Evolutionary conservation across 495 filamentous ascomycete species (phyloP).

Genomic region (Aspergillus saccharolyticus): DNA sequence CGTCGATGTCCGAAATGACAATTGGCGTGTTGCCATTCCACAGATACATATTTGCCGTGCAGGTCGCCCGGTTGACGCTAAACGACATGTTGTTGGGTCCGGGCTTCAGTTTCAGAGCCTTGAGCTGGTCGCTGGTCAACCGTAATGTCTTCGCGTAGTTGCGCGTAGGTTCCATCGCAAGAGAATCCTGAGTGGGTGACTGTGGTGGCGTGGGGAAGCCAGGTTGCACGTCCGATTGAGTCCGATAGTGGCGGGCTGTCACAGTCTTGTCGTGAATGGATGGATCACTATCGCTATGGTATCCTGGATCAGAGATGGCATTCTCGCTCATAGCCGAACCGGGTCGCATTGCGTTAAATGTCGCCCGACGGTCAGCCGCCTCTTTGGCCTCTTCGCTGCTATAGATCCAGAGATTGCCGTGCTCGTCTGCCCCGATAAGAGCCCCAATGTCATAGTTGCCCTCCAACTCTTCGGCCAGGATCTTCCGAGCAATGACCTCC

Average conservation of each 20-base stretch:
- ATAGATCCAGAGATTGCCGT: constrained; percentile 98
- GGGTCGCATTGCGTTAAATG: constrained; percentile 48
- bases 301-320: constrained; percentile 86
- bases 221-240: constrained; percentile 66
- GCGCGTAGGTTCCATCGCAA: constrained; percentile 59
- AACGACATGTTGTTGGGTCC: constrained; percentile 92
- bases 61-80: constrained; percentile 90
- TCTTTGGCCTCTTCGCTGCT: constrained; percentile 95
- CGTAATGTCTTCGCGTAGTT: constrained; percentile 97
- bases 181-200: constrained; percentile 57
- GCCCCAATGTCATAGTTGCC: constrained; percentile 95
- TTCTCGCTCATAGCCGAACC: constrained; percentile 62
- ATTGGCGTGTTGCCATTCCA: constrained; percentile 88
- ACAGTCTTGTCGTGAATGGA: constrained; percentile 33
- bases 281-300: constrained; percentile 75
- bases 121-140: constrained; percentile 94
- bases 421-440: constrained; percentile 88
- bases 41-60: constrained; percentile 84
- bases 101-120: constrained; percentile 73
- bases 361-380: constrained; percentile 51
- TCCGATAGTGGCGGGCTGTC: constrained; percentile 44
- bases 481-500: constrained; percentile 89
- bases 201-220: constrained; percentile 70
- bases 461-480: constrained; percentile 90
- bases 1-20: constrained; percentile 98